These are phyloP conservation scores for Niebla homalea DNA, from an alignment of 495 filamentous ascomycete genomes.

Conservation along the genomic window DNA sequence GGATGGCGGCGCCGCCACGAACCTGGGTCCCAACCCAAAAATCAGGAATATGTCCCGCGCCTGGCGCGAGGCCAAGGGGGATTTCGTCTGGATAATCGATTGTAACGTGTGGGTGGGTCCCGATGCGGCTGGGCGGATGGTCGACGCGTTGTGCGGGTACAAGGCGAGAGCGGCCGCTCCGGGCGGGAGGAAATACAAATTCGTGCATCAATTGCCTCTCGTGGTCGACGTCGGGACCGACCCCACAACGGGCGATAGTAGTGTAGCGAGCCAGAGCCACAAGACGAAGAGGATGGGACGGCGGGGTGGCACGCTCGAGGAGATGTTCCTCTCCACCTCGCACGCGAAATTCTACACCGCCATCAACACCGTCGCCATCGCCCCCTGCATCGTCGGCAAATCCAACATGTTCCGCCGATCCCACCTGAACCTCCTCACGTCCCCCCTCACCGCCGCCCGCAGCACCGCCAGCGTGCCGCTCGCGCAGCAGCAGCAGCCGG, in stretches of 20 bases:
- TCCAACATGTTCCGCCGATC: conserved; percentile 96
- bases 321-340: conserved; percentile 82
- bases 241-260: conserved; percentile 12
- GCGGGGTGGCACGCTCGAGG: conserved; percentile 78
- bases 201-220: conserved; percentile 88
- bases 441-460: conserved; percentile 24
- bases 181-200: conserved; percentile 57
- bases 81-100: conserved; percentile 90
- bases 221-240: conserved; percentile 58
- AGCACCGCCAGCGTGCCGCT: conserved; percentile 16
- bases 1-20: conserved; percentile 35
- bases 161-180: conserved; percentile 18
- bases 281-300: neutral
- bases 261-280: too few species aligned
- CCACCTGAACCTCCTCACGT: conserved; percentile 72
- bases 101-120: conserved; percentile 89
- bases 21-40: conserved; percentile 91
- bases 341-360: conserved; percentile 98
- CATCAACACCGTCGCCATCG: conserved; percentile 84
- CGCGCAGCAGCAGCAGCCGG: conserved; percentile 38
- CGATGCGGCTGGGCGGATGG: conserved; percentile 70
- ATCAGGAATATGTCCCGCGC: conserved; percentile 93
- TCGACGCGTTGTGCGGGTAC: conserved; percentile 69
- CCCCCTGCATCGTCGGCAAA: conserved; percentile 92
- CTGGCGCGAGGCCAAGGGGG: conserved; percentile 85